Percentiles rank a stretch among this genome's conserved stretches.
These are phyloP conservation scores for Dioscorea cayenensis DNA, from an alignment of 116 monocot genomes.

Conservation along the genomic window DNA sequence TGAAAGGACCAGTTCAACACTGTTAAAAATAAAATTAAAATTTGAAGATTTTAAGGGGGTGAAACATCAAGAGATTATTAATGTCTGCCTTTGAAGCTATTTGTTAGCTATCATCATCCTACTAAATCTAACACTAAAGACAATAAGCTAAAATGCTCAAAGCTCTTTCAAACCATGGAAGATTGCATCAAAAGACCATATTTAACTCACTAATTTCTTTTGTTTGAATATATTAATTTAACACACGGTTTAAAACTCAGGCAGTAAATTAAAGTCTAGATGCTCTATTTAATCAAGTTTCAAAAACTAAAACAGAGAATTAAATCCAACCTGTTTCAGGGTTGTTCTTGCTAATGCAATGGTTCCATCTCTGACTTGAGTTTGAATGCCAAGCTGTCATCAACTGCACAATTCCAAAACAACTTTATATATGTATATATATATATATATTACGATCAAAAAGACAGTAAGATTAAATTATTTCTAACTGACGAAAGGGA, in stretches of 20 bases:
- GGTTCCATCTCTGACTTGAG: slow-evolving; percentile 59
- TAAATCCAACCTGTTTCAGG: slow-evolving; percentile 39
- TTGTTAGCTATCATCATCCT: too few species aligned
- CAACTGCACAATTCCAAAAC: slow-evolving; percentile 38
- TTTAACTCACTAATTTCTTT: too few species aligned
- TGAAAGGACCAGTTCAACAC: background rate
- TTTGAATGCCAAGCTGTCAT: slow-evolving; percentile 62
- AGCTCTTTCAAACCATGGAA: too few species aligned
- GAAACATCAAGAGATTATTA: too few species aligned
- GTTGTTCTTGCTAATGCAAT: slow-evolving; percentile 47
- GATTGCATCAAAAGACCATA: too few species aligned
- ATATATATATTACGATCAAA: background rate
- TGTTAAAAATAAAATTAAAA: background rate
- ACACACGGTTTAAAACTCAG: too few species aligned
- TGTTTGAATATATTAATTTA: too few species aligned
- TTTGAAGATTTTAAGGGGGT: background rate
- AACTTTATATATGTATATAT: background rate
- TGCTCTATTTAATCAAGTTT: too few species aligned
- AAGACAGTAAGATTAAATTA: background rate
- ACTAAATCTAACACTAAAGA: too few species aligned
- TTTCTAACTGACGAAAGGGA: background rate
- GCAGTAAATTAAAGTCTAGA: too few species aligned
- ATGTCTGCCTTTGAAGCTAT: too few species aligned
- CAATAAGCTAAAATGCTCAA: too few species aligned
- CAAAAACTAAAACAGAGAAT: background rate